Conservation (phyloP, 176 grass and related monocot genomes). For the Eleusine indica region DNA sequence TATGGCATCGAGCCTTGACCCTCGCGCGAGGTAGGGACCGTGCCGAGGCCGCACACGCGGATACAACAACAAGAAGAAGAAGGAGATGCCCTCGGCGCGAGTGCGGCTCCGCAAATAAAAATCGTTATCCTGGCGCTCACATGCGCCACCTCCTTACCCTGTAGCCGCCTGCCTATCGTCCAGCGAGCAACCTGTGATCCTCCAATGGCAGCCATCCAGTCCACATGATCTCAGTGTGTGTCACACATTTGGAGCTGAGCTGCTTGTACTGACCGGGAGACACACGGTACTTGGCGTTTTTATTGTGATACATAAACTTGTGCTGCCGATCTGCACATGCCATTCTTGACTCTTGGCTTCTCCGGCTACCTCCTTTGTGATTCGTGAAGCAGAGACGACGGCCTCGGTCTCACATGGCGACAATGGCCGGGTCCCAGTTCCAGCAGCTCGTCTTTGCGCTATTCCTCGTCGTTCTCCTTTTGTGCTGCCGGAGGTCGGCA, state of each 20-base stretch:
- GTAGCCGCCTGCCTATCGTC: not conserved
- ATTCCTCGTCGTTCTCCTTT: slow-evolving; percentile 20
- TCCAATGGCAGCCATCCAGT: slow-evolving; percentile 21
- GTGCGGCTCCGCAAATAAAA: slow-evolving; percentile 27
- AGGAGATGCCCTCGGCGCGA: slow-evolving; percentile 34
- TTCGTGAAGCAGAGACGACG: not conserved
- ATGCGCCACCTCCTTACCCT: not conserved
- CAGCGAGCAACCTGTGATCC: slow-evolving; percentile 23
- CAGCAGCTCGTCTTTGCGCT: not conserved
- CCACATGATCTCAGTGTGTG: slow-evolving; percentile 43
- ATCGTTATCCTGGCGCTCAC: slow-evolving; percentile 36
- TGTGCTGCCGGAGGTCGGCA: not conserved
- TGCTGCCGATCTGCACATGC: not conserved
- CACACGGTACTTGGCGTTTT: not conserved
- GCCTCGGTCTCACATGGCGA: slow-evolving; percentile 20
- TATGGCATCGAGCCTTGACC: not conserved
- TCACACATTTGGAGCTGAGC: slow-evolving; percentile 21
- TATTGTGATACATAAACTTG: not conserved
- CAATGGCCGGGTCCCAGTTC: slow-evolving; percentile 27
- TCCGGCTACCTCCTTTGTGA: not conserved
- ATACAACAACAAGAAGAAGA: not conserved
- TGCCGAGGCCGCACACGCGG: slow-evolving; percentile 4
- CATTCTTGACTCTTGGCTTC: slow-evolving; percentile 4
- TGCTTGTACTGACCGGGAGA: not conserved
- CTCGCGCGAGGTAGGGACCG: not conserved